Conservation (phyloP, 345 rosid genomes). For the Pistacia atlantica region DNA sequence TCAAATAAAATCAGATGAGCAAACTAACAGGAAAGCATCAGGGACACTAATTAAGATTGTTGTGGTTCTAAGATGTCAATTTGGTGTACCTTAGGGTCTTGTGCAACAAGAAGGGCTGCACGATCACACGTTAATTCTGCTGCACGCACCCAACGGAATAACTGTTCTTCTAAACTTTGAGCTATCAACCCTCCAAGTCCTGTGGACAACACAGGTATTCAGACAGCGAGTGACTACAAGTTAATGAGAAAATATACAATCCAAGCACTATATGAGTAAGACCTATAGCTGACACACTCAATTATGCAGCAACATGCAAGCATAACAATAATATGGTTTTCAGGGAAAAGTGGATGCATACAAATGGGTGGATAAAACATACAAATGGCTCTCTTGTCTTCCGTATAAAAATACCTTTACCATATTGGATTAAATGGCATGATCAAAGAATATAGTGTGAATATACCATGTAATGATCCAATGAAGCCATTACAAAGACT, state of each 20-base stretch:
- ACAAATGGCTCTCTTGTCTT: background rate
- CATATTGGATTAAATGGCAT: background rate
- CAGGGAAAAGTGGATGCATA: background rate
- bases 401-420: background rate
- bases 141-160: slow-evolving; percentile 88
- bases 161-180: slow-evolving; percentile 80
- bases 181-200: slow-evolving; percentile 89
- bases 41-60: background rate
- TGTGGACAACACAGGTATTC: slow-evolving; percentile 28
- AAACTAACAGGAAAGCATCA: slow-evolving; percentile 8
- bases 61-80: background rate
- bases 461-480: background rate
- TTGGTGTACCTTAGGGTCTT: slow-evolving; percentile 77
- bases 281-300: background rate
- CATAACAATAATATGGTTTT: background rate
- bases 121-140: slow-evolving; percentile 98
- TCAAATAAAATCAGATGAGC: slow-evolving; percentile 29
- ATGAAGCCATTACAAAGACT: background rate
- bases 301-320: background rate
- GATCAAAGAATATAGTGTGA: background rate
- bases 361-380: background rate
- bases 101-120: slow-evolving; percentile 97
- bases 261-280: background rate
- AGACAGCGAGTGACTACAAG: background rate
- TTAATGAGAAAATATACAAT: background rate